Conservation (phyloP, 108 stramenopile species). For the Cyclotella baltica region DNA sequence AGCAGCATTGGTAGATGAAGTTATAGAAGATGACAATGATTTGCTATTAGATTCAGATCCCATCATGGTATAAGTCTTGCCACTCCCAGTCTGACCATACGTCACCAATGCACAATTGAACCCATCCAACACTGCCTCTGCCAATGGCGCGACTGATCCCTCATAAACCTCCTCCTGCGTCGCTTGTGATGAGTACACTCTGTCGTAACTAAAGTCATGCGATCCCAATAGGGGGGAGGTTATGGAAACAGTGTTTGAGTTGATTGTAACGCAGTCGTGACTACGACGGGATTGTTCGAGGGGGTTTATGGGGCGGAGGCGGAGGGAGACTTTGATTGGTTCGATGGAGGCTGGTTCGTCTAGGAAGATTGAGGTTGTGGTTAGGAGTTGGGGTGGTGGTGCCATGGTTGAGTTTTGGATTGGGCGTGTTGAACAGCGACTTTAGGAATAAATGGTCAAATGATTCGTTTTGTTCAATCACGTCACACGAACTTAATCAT, state of each 20-base stretch:
- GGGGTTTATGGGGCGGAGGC: slow-evolving; percentile 77
- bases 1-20: no score
- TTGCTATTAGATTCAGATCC: slow-evolving; percentile 16
- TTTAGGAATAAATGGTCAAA: no score
- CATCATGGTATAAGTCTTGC: slow-evolving; percentile 64
- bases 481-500: no score
- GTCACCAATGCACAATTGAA: slow-evolving; percentile 54
- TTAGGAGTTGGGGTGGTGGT: not conserved
- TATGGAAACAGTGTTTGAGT: slow-evolving; percentile 49
- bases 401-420: no score
- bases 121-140: slow-evolving; percentile 44
- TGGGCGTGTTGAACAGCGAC: no score
- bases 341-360: slow-evolving; percentile 42
- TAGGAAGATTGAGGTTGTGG: slow-evolving; percentile 21
- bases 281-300: slow-evolving; percentile 71
- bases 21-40: no score
- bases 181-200: slow-evolving; percentile 41
- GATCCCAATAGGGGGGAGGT: slow-evolving; percentile 71
- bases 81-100: slow-evolving; percentile 58
- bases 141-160: slow-evolving; percentile 39
- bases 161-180: slow-evolving; percentile 27
- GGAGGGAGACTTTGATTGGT: slow-evolving; percentile 66
- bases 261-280: slow-evolving; percentile 60
- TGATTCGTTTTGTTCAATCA: no score
- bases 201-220: slow-evolving; percentile 65